A percentile compares a stretch with the other conserved stretches of the same genome.
These are phyloP conservation scores for Scheffersomyces titani DNA, from an alignment of 1,139 yeast species.

Conservation along the genomic window DNA sequence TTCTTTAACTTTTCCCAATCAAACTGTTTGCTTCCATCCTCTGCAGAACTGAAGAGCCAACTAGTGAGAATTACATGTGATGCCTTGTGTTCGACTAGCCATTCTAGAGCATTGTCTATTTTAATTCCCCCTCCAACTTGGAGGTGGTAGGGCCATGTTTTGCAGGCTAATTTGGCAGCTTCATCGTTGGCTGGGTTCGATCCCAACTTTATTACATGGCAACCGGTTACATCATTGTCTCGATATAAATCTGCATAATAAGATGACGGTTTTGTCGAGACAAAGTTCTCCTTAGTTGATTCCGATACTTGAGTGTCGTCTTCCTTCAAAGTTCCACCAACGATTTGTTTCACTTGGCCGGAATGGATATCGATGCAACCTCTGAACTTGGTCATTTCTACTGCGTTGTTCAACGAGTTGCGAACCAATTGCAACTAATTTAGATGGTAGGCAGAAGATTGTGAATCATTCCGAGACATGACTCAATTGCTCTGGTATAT, in stretches of 20 bases:
- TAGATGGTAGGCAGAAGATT: not conserved
- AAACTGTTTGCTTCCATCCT: constrained; percentile 40
- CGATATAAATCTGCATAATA: constrained; percentile 76
- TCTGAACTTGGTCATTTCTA: constrained; percentile 76
- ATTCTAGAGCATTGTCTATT: constrained; percentile 64
- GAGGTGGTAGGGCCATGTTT: constrained; percentile 69
- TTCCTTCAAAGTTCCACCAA: constrained; percentile 80
- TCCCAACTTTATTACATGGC: constrained; percentile 93
- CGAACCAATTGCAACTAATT: not conserved
- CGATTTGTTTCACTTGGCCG: constrained; percentile 95
- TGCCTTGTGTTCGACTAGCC: constrained; percentile 70
- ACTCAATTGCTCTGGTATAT: not conserved
- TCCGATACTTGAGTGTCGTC: constrained; percentile 41
- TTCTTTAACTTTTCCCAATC: constrained; percentile 53
- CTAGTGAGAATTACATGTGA: constrained; percentile 90
- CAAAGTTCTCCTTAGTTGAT: constrained; percentile 71
- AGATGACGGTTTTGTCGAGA: constrained; percentile 72
- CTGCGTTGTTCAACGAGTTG: not conserved
- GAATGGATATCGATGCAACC: constrained; percentile 96
- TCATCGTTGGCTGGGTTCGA: constrained; percentile 70
- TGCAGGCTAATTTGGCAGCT: constrained; percentile 78
- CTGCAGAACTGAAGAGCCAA: constrained; percentile 67
- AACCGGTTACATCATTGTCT: constrained; percentile 59
- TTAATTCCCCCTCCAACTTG: constrained; percentile 96
- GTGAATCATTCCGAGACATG: not conserved